phyloP scores from a whole-genome alignment of 768 basidiomycete genomes.

The Rhizopogon vesiculosus region DNA sequence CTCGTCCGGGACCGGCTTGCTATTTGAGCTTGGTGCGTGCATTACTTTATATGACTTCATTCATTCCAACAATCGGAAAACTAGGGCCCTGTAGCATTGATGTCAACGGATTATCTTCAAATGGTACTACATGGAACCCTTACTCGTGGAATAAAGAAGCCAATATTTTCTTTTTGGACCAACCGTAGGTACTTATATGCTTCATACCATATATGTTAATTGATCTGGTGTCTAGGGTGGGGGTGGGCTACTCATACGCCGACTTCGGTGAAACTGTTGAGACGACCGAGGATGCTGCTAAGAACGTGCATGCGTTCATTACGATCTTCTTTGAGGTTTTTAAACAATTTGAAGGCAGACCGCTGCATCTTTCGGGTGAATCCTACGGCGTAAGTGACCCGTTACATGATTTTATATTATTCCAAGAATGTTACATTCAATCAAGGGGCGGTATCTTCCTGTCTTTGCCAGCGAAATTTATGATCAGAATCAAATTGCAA shows the following conservation, averaged over 20 bases:
- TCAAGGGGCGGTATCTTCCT: conserved; percentile 65
- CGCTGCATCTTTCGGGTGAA: conserved; percentile 70
- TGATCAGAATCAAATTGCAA: conserved; percentile 60
- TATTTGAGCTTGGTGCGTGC: conserved; percentile 49
- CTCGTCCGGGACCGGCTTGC: conserved; percentile 48
- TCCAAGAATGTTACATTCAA: conserved; percentile 16
- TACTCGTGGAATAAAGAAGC: conserved; percentile 62
- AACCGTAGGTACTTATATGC: conserved; percentile 33
- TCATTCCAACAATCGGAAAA: conserved; percentile 25
- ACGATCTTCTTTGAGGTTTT: conserved; percentile 80
- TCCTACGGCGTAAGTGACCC: conserved; percentile 57
- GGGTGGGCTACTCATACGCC: conserved; percentile 69
- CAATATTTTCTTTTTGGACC: conserved; percentile 71
- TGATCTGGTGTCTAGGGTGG: conserved; percentile 36
- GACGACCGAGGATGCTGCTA: conserved; percentile 78
- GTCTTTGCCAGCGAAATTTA: conserved; percentile 74
- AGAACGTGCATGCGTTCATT: conserved; percentile 71
- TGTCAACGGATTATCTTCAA: conserved; percentile 46
- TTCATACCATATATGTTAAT: not conserved
- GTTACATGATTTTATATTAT: not conserved
- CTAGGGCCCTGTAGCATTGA: conserved; percentile 59
- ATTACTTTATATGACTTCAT: conserved; percentile 16
- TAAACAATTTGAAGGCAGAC: conserved; percentile 60
- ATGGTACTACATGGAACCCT: conserved; percentile 61
- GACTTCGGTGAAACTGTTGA: conserved; percentile 64